These are phyloP conservation scores for Venturia oleaginea DNA, from an alignment of 2,329 filamentous ascomycete genomes.

Conservation along the genomic window DNA sequence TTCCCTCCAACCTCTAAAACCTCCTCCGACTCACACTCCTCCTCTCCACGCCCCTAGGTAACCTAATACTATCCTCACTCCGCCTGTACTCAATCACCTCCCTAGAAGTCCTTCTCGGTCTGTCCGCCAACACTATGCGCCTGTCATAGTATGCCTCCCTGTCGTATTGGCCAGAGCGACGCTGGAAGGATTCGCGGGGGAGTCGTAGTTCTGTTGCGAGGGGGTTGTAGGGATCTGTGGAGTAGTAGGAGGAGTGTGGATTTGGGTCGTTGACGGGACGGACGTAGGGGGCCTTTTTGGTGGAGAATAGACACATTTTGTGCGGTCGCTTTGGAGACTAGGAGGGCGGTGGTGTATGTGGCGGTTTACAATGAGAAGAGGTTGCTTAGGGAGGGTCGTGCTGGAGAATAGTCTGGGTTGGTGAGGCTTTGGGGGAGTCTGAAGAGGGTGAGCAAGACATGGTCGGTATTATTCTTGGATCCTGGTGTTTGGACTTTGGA, in stretches of 20 bases:
- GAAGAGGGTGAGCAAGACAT: neutral
- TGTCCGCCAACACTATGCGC: neutral
- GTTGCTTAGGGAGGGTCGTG: neutral
- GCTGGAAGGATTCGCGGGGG: neutral
- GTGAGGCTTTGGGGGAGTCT: neutral
- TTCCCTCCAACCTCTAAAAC: neutral
- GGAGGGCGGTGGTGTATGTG: neutral
- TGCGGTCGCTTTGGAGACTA: neutral
- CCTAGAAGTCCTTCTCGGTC: neutral
- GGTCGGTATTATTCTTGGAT: neutral
- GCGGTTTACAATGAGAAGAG: neutral
- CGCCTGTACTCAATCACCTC: neutral
- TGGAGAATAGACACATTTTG: neutral
- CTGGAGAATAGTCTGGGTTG: neutral
- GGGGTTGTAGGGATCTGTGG: neutral
- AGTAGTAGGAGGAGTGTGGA: slow-evolving; percentile 2
- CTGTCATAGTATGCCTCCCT: neutral
- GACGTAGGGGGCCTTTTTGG: neutral
- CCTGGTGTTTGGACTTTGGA: neutral
- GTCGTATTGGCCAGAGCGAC: neutral
- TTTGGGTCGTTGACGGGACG: neutral
- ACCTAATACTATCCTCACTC: neutral
- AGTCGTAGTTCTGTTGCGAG: neutral
- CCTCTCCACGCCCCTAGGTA: neutral
- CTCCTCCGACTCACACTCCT: neutral